These are phyloP conservation scores for Thielaviopsis euricoi DNA, from an alignment of 2,329 filamentous ascomycete genomes.

Conservation along the genomic window DNA sequence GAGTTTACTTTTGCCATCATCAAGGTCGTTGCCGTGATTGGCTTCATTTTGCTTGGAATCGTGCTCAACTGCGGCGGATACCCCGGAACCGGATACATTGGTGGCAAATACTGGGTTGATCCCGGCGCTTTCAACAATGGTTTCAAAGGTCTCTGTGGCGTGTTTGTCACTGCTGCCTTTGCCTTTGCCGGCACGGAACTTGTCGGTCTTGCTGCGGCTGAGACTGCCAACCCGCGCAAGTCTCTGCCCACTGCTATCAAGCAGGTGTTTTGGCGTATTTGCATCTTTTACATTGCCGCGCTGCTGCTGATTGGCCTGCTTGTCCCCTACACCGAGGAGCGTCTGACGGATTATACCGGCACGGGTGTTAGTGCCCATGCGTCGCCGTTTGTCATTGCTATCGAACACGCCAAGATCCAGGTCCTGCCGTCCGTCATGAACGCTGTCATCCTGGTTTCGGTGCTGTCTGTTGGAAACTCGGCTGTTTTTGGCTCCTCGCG, in stretches of 20 bases:
- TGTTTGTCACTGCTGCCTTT: conserved; percentile 63
- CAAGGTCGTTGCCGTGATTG: conserved; percentile 73
- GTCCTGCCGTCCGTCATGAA: conserved; percentile 84
- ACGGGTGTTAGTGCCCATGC: conserved; percentile 50
- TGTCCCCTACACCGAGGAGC: conserved; percentile 47
- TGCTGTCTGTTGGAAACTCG: conserved; percentile 82
- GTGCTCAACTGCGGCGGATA: conserved; percentile 74
- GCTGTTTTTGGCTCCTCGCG: conserved; percentile 83
- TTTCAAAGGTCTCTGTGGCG: conserved; percentile 67
- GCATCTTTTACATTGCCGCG: conserved; percentile 75
- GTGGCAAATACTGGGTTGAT: conserved; percentile 56
- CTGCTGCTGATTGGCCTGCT: conserved; percentile 67
- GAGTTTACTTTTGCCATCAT: conserved; percentile 78
- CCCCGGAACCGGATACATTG: conserved; percentile 58
- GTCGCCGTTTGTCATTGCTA: conserved; percentile 88
- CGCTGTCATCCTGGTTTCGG: conserved; percentile 79
- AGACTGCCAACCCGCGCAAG: conserved; percentile 64
- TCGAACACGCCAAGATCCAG: conserved; percentile 65
- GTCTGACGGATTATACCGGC: conserved; percentile 21
- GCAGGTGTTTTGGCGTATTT: conserved; percentile 90
- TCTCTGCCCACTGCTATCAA: conserved; percentile 76
- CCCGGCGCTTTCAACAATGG: conserved; percentile 77
- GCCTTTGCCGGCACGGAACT: conserved; percentile 62
- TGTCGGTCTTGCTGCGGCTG: conserved; percentile 60
- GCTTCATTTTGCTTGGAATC: conserved; percentile 77